phyloP scores from a whole-genome alignment of 352 stramenopile genomes.

The Phytophthora sojae region DNA sequence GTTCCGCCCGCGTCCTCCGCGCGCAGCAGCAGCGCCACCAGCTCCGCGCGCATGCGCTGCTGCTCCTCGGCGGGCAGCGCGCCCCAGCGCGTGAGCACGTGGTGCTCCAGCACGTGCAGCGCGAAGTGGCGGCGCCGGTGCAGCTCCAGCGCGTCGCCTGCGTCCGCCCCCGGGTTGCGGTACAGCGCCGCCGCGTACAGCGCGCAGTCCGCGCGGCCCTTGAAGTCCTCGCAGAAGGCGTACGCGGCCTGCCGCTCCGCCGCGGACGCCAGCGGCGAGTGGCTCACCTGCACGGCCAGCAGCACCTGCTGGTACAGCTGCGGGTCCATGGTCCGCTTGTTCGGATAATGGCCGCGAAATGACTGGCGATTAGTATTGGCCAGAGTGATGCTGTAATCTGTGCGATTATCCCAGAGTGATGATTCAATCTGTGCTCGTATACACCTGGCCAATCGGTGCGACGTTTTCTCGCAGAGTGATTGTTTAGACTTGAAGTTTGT shows the following conservation, averaged over 20 bases:
- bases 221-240: conserved; percentile 81
- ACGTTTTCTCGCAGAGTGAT: too few relatives aligned
- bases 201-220: conserved; percentile 70
- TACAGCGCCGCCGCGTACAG: conserved; percentile 80
- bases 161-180: conserved; percentile 49
- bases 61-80: conserved; percentile 53
- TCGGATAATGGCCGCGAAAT: conserved; percentile 8
- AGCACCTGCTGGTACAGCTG: conserved; percentile 80
- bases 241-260: conserved; percentile 66
- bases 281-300: conserved; percentile 74
- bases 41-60: conserved; percentile 52
- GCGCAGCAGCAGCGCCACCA: conserved; percentile 66
- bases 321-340: conserved; percentile 72
- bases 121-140: conserved; percentile 80
- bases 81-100: conserved; percentile 69
- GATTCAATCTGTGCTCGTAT: too few relatives aligned
- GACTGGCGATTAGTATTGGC: conserved; percentile 10
- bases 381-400: too few relatives aligned
- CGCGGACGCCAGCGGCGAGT: conserved; percentile 60
- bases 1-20: conserved; percentile 35
- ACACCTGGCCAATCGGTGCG: too few relatives aligned
- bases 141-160: conserved; percentile 42
- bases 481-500: too few relatives aligned
- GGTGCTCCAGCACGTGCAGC: conserved; percentile 79
- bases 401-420: too few relatives aligned